Base-by-base conservation (phyloP, 2,329 filamentous ascomycete species). In the Teratosphaeria epicoccoides region DNA sequence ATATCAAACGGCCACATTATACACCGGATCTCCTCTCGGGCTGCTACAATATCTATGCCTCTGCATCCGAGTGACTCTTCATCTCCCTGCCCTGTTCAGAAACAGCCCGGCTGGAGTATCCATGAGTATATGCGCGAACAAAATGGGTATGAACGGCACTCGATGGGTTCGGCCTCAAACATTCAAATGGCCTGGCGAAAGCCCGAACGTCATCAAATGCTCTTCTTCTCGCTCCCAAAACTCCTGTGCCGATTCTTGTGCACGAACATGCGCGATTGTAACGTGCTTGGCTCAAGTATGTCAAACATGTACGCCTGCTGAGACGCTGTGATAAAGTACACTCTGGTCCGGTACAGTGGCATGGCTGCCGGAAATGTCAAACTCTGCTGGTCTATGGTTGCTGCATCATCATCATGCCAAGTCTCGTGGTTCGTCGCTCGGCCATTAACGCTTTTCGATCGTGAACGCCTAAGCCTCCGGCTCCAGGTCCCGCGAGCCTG, bases 361-460 rank as follows among this genome's bases (percentile, higher is more conserved):
- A 20, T n/a, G 9, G 2, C 3, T 40, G 33, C n/a, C n/a, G 33
- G n/a, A 17, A 40, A 17, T n/a, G 14, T 17, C 7, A 20, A 40
- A 40, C 3, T 14, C 3, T 14, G 14, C 3, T 17, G 14, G 33
- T 17, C n/a, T 40, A 47, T 29, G 24, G 23, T 29, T 33, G 11
- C 37, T 51, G 50, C 64, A 67, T 67, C 55, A 67, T 62, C 64
- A 67, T 67, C 55, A 67, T 62, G 53, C 68, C 68, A 37, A 69
- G 58, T 53, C 59, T 61, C 1, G 66, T 69, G 9, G 64, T 68
- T 49, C 66, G 56, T 44, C 66, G 50, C 53, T 67, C 66, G 9
- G 64, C 64, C 46, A 59, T 59, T 29, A 66, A 52, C 12, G 52
- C 55, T 24, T 57, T 55, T 22, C 53, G 49, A 28, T 62, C 59